phyloP scores from a whole-genome alignment of 75 land plant species.

The Cunninghamia lanceolata region DNA sequence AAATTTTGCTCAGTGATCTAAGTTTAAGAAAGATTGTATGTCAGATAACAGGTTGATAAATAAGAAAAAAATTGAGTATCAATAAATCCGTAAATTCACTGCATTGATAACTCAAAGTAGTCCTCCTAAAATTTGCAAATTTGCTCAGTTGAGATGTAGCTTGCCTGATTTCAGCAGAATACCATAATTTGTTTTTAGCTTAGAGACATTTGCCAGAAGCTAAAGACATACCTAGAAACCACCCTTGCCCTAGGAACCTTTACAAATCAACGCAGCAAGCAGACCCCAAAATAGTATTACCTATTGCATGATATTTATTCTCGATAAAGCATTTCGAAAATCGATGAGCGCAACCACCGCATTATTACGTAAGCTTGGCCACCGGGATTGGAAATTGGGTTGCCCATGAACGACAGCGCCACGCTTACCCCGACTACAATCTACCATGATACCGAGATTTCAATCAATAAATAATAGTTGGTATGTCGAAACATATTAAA shows the following conservation, averaged over 20 bases:
- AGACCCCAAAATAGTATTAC: background rate
- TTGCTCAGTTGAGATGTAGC: too few species aligned
- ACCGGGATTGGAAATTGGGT: background rate
- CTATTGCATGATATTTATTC: background rate
- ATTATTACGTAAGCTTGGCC: background rate
- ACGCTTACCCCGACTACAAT: background rate
- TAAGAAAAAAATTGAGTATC: too few species aligned
- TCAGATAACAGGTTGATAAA: too few species aligned
- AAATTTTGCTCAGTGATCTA: too few species aligned
- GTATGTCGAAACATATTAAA: background rate
- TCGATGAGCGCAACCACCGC: background rate
- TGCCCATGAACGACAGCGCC: background rate
- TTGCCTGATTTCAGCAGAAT: too few species aligned
- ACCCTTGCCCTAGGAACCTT: too few species aligned
- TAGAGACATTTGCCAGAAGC: too few species aligned
- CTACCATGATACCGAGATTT: background rate
- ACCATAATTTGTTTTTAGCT: too few species aligned
- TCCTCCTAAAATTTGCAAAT: too few species aligned
- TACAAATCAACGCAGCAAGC: background rate
- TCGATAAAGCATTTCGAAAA: background rate
- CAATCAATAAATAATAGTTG: background rate
- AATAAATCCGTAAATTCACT: too few species aligned
- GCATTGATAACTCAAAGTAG: too few species aligned
- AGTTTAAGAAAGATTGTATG: too few species aligned
- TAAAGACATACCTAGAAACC: background rate